Evolutionary conservation across 352 stramenopile genomes (phyloP), one percentile per base, ranked within the genome.

Genomic region (Globisporangium emineosum): DNA sequence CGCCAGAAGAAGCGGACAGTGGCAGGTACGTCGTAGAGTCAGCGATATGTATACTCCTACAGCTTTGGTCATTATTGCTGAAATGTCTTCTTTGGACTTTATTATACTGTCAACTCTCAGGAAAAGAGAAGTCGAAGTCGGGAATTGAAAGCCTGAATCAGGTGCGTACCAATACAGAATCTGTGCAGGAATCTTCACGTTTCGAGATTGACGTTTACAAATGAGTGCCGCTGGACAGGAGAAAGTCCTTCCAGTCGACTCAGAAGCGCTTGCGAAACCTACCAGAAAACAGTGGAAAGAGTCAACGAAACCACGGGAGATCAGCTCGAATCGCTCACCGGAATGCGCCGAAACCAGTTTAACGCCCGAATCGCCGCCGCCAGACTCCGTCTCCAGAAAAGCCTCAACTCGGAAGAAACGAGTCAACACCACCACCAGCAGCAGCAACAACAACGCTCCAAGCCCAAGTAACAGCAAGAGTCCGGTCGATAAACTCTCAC

Each of bases 1-100:
- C 52, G 52, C 2, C 52, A 61, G 40, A 56, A n/a, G 29, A 33
- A 56, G 29, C 56, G 35, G 15, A 37, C 32, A 33, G 33, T 29
- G 25, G 21, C 54, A 60, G 54, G 32, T 49, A 50, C 12, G 35
- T 13, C 27, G 5, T 21, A 8, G 5, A n/a, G 37, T n/a, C 37
- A n/a, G 17, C 15, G 4, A 45, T n/a, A n/a, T 5, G 17, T 13
- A 9, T 23, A 25, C n/a, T 17, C 21, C 17, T 8, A 19, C 37
- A n/a, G 15, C 4, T 15, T 15, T 45, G 37, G n/a, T 45, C 37
- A n/a, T 19, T n/a, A 43, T 43, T 17, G 4, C 13, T 43, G 12
- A 19, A 19, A 4, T 0, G 13, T 8, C 17, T 45, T 15, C 15
- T 2, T 45, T n/a, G 37, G 5, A 32, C 29, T 29, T 23, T 10